These are phyloP conservation scores for Phytopythium oedochilum DNA, from an alignment of 352 stramenopile species.

Conservation along the genomic window DNA sequence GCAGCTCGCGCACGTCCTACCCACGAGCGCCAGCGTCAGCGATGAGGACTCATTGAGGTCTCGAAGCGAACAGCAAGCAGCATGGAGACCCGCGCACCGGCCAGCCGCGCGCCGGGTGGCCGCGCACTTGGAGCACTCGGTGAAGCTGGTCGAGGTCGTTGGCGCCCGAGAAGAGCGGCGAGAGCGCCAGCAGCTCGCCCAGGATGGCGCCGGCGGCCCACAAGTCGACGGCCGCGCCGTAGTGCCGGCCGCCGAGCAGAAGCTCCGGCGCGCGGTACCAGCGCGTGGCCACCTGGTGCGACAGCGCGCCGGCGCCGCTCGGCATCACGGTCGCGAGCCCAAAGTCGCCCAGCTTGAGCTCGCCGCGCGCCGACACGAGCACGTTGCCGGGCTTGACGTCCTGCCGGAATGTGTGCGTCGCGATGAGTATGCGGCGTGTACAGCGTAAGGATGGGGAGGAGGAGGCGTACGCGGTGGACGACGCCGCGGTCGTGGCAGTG, in stretches of 20 bases:
- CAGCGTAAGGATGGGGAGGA: background rate
- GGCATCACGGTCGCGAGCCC: conserved; percentile 70
- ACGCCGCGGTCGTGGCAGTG: conserved; percentile 62
- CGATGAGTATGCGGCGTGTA: too few relatives aligned
- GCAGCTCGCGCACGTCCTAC: conserved; percentile 34
- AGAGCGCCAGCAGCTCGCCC: conserved; percentile 53
- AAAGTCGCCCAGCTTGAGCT: conserved; percentile 79
- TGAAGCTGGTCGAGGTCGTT: conserved; percentile 84
- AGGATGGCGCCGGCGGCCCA: conserved; percentile 67
- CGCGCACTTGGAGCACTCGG: conserved; percentile 62
- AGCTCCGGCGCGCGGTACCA: conserved; percentile 83
- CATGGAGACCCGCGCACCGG: conserved; percentile 16
- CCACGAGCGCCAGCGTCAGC: background rate
- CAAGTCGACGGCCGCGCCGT: conserved; percentile 64
- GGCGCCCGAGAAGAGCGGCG: conserved; percentile 70
- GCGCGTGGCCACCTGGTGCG: conserved; percentile 72
- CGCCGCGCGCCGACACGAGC: conserved; percentile 37
- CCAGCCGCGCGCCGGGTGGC: conserved; percentile 50
- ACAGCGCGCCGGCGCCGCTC: conserved; percentile 31
- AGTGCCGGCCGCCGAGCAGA: conserved; percentile 63
- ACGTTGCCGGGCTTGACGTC: conserved; percentile 78
- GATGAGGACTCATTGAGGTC: too few relatives aligned
- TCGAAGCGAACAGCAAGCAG: background rate
- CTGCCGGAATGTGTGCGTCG: too few relatives aligned
- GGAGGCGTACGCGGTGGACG: conserved; percentile 41